phyloP scores from a whole-genome alignment of 2,329 filamentous ascomycete species.

The Chrysosporium queenslandicum region DNA sequence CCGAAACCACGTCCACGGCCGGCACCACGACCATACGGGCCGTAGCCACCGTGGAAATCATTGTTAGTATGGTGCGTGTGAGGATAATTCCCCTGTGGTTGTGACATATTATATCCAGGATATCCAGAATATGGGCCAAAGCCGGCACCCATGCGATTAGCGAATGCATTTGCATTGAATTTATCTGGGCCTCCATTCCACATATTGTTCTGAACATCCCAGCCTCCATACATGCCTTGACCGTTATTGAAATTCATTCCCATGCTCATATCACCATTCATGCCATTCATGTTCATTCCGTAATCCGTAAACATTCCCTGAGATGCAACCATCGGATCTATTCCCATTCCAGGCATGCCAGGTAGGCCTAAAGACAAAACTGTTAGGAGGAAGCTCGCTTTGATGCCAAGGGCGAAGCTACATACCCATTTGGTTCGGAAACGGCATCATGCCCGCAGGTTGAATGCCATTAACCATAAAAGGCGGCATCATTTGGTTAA shows the following conservation, averaged over 20 bases:
- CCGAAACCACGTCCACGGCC: slow-evolving; percentile 53
- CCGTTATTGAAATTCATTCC: slow-evolving; percentile 48
- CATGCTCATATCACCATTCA: slow-evolving; percentile 68
- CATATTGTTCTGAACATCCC: slow-evolving; percentile 54
- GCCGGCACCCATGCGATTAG: slow-evolving; percentile 69
- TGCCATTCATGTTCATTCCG: slow-evolving; percentile 75
- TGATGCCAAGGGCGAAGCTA: slow-evolving; percentile 18
- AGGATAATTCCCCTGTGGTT: slow-evolving; percentile 73
- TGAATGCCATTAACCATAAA: slow-evolving; percentile 42
- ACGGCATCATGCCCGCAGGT: slow-evolving; percentile 41
- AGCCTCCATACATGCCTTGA: slow-evolving; percentile 62
- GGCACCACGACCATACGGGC: slow-evolving; percentile 56
- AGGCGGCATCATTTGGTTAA: slow-evolving; percentile 61
- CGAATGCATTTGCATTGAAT: slow-evolving; percentile 72
- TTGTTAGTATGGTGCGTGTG: slow-evolving; percentile 48
- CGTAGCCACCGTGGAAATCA: slow-evolving; percentile 63
- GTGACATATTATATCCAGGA: slow-evolving; percentile 59
- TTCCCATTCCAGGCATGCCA: slow-evolving; percentile 73
- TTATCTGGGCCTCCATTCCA: slow-evolving; percentile 56
- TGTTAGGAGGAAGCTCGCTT: neutral
- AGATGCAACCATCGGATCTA: slow-evolving; percentile 53
- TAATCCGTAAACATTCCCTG: slow-evolving; percentile 42
- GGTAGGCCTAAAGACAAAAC: slow-evolving; percentile 10
- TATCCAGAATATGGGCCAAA: slow-evolving; percentile 67
- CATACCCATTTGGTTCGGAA: slow-evolving; percentile 86